Evolutionary conservation across 176 grass and related monocot species (phyloP).

Genomic region (Aechmea fasciata): DNA sequence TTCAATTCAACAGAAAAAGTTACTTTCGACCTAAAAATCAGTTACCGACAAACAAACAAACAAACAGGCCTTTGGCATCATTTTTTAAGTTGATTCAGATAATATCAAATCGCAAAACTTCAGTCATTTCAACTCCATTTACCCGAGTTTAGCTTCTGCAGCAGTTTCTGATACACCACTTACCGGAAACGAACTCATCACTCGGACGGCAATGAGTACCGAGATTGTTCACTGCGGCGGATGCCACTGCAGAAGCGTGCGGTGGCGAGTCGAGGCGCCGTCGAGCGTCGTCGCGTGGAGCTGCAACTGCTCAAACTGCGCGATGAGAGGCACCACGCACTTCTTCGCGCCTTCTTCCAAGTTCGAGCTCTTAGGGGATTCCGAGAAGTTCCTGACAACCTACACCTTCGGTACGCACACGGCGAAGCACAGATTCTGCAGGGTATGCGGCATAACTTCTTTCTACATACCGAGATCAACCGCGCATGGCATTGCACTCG

Average conservation of each 20-base stretch:
- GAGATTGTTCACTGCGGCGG: constrained; percentile 55
- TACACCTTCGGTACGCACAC: constrained; percentile 86
- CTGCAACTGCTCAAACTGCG: constrained; percentile 68
- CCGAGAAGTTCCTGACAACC: constrained; percentile 47
- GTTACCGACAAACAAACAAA: no score
- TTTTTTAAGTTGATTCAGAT: no score
- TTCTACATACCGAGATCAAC: constrained; percentile 72
- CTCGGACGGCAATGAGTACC: constrained; percentile 21
- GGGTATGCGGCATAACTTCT: constrained; percentile 67
- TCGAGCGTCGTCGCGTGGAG: constrained; percentile 53
- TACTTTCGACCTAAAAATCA: no score
- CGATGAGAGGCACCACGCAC: constrained; percentile 55
- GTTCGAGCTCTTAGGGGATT: constrained; percentile 35
- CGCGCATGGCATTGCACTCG: constrained; percentile 56
- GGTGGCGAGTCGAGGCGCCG: constrained; percentile 52
- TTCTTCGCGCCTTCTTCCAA: constrained; percentile 50
- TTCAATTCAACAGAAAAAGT: no score
- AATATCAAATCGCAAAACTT: no score
- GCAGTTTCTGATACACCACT: not conserved
- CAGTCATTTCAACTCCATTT: no score
- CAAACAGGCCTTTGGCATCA: no score
- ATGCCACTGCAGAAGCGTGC: constrained; percentile 66
- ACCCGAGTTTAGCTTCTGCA: no score
- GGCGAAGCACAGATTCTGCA: constrained; percentile 73
- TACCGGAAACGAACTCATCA: not conserved